Base-by-base conservation (phyloP, 1,139 yeast genomes). In the Oligophagozyma castellii region DNA sequence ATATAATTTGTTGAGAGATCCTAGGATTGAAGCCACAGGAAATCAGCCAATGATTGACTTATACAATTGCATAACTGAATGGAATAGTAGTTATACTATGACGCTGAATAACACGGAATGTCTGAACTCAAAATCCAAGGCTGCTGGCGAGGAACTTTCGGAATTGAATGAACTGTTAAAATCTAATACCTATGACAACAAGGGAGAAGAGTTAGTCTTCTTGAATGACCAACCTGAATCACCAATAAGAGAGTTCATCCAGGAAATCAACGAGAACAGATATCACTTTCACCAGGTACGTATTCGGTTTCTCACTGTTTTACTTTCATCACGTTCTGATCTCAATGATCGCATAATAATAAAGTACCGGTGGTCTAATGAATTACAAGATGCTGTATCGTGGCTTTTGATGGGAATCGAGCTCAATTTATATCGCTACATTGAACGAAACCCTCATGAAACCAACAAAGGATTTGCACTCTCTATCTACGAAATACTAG, bases 401-500 rank as follows among this genome's bases (percentile, higher is more conserved):
- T 38, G 42, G 24, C 34, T 61, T 10, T 34, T 57, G 3, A 48
- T 59, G 29, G 51, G 61, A 4, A 42, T 53, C 8, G 65, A 59
- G 33, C 29, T 35, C 11, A 40, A 42, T 21, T 22, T 48, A 7
- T 42, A 33, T 31, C 34, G 36, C 7, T 37, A 38, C 30, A 16
- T 45, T n/a, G 15, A 28, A 11, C 30, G 34, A 1, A 33, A 39
- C 20, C 6, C 26, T 5, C 14, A n/a, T 12, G 14, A 26, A 1
- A 29, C 32, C 10, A 31, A 43, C 22, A 29, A 42, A 19, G 38
- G 33, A 23, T 23, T 51, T 2, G 48, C 48, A 2, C 35, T 57
- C 12, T 56, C 69, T 0, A 45, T 76, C 0, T 64, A 61, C 38
- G 94, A 80, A 41, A 40, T 75, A 0, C 47, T 77, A 16, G 61